These are phyloP conservation scores for Cordia subcordata DNA, from an alignment of 257 asterid species.

Conservation along the genomic window DNA sequence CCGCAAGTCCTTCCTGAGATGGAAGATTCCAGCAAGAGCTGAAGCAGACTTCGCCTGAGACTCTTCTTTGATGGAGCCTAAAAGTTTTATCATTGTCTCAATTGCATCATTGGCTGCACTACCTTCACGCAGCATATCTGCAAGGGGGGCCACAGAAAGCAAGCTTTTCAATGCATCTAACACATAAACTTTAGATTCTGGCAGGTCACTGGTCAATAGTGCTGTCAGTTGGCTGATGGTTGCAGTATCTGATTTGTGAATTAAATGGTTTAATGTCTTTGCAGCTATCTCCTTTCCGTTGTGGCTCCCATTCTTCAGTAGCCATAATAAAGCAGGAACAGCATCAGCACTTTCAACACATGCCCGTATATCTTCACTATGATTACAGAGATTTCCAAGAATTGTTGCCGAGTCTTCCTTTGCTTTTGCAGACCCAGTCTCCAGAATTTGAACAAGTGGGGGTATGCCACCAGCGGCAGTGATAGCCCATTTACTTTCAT, in stretches of 20 bases:
- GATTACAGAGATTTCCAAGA: slow-evolving; percentile 97
- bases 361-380: slow-evolving; percentile 98
- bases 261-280: slow-evolving; percentile 92
- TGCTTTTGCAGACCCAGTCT: slow-evolving; percentile 94
- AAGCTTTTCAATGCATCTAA: slow-evolving; percentile 85
- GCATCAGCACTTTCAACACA: slow-evolving; percentile 99
- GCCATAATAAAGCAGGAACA: slow-evolving; percentile 96
- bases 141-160: slow-evolving; percentile 83
- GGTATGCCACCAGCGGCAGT: slow-evolving; percentile 99
- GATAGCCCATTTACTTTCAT: slow-evolving; percentile 99
- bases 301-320: slow-evolving; percentile 87
- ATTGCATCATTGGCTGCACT: slow-evolving; percentile 98
- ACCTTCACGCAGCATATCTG: slow-evolving; percentile 86
- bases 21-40: slow-evolving; percentile 84
- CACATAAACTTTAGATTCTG: slow-evolving; percentile 92
- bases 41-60: slow-evolving; percentile 88
- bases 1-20: slow-evolving; percentile 85
- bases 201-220: slow-evolving; percentile 79
- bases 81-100: slow-evolving; percentile 84
- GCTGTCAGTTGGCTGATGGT: slow-evolving; percentile 98
- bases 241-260: slow-evolving; percentile 97
- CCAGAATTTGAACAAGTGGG: slow-evolving; percentile 95
- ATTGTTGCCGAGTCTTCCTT: slow-evolving; percentile 97
- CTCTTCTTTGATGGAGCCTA: slow-evolving; percentile 78
- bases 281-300: slow-evolving; percentile 98